phyloP scores from a whole-genome alignment of 345 rosid genomes.

The Kernera saxatilis region DNA sequence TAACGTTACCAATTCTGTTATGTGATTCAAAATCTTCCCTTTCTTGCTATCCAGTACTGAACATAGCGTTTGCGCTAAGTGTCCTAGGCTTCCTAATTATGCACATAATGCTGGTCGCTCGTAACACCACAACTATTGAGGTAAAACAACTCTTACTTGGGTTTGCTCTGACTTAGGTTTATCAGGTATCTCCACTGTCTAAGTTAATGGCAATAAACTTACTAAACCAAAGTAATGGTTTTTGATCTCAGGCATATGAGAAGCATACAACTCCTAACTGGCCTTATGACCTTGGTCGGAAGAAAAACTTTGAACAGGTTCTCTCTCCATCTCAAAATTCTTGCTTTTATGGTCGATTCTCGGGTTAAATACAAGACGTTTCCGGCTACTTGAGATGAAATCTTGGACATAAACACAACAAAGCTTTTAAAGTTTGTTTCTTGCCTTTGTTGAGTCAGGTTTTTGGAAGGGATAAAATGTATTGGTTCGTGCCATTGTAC shows the following conservation, averaged over 20 bases:
- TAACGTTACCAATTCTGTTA: not conserved
- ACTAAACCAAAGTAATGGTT: not conserved
- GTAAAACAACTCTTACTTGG: conserved; percentile 31
- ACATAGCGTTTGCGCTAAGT: conserved; percentile 71
- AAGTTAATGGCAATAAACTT: not conserved
- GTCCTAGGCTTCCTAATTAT: conserved; percentile 75
- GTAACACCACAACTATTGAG: conserved; percentile 84
- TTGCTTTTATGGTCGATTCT: not conserved
- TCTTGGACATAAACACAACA: not conserved
- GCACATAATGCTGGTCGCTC: conserved; percentile 56
- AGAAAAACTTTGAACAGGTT: conserved; percentile 73
- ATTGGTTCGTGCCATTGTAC: conserved; percentile 70
- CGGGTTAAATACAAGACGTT: not conserved
- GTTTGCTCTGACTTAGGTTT: not conserved
- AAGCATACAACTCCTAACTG: conserved; percentile 56
- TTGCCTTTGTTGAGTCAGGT: conserved; percentile 37
- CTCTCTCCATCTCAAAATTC: conserved; percentile 2
- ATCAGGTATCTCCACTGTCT: not conserved
- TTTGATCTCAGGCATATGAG: conserved; percentile 60
- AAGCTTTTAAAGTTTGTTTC: not conserved
- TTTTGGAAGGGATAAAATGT: conserved; percentile 53
- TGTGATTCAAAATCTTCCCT: not conserved
- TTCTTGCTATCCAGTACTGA: conserved; percentile 48
- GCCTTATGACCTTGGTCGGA: conserved; percentile 80
- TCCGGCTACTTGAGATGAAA: not conserved